Evolutionary conservation across 768 basidiomycete genomes (phyloP), one percentile per base, ranked within the genome.

Genomic region (Saitozyma podzolica): DNA sequence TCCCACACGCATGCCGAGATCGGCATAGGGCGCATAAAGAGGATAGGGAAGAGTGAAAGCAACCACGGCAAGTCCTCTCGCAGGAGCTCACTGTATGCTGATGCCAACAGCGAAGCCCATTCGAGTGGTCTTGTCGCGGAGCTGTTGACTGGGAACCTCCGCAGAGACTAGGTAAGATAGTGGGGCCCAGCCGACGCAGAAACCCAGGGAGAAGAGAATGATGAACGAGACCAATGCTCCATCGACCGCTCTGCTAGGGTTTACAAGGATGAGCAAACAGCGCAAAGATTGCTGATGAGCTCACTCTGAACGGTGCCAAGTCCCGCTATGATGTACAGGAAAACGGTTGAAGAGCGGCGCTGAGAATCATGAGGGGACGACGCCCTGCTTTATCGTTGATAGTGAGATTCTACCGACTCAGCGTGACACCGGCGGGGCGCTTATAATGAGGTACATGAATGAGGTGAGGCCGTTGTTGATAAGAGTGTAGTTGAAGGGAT

Each of bases 201-300:
- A 50, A 20, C n/a, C n/a, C n/a, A 50, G 29, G 49, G 8, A 8
- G n/a, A n/a, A n/a, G n/a, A n/a, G n/a, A n/a, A n/a, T n/a, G n/a
- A n/a, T n/a, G n/a, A n/a, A n/a, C n/a, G n/a, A n/a, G n/a, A n/a
- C n/a, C n/a, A n/a, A n/a, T n/a, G n/a, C n/a, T n/a, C n/a, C n/a
- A n/a, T n/a, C n/a, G n/a, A n/a, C n/a, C n/a, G n/a, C n/a, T n/a
- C n/a, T n/a, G n/a, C n/a, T n/a, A n/a, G n/a, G n/a, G n/a, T n/a
- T n/a, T 39, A 53, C 40, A 16, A 60, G 50, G 13, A 60, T 60
- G 59, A 56, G 55, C 39, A 42, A 62, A n/a, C n/a, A n/a, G n/a
- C n/a, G n/a, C n/a, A n/a, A n/a, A n/a, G n/a, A n/a, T n/a, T n/a
- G n/a, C n/a, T n/a, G n/a, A n/a, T n/a, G n/a, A n/a, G n/a, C n/a